phyloP scores from a whole-genome alignment of 768 basidiomycete genomes.

The Collybia nuda region DNA sequence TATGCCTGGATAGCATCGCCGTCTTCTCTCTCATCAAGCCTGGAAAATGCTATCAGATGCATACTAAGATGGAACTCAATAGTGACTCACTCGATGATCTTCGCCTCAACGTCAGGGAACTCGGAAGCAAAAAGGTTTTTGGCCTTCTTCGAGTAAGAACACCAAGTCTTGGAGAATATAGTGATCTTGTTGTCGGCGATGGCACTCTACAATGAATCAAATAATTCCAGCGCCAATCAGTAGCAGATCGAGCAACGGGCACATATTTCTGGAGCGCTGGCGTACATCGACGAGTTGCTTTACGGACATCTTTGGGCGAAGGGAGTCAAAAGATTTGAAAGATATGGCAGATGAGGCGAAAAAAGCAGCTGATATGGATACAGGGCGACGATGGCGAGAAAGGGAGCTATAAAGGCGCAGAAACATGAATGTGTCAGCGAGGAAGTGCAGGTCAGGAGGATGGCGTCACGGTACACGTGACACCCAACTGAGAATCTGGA shows the following conservation, averaged over 20 bases:
- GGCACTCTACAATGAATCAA: constrained; percentile 29
- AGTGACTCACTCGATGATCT: constrained; percentile 46
- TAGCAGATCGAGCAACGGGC: background rate
- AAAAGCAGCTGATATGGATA: constrained; percentile 17
- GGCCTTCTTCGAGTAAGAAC: constrained; percentile 50
- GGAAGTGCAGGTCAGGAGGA: constrained; percentile 5
- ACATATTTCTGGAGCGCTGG: background rate
- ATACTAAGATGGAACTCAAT: background rate
- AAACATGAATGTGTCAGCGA: constrained; percentile 13
- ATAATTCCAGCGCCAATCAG: background rate
- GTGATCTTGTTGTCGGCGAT: constrained; percentile 51
- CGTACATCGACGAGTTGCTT: constrained; percentile 46
- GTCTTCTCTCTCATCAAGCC: constrained; percentile 61
- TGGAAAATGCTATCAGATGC: constrained; percentile 17
- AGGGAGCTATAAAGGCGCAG: constrained; percentile 17
- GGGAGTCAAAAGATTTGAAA: too few species aligned
- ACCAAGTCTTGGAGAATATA: constrained; percentile 62
- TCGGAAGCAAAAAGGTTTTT: constrained; percentile 44
- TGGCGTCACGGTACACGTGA: constrained; percentile 15
- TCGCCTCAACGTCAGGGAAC: constrained; percentile 35
- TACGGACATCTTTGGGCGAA: constrained; percentile 31
- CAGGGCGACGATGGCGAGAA: constrained; percentile 9
- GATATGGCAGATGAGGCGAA: constrained; percentile 28
- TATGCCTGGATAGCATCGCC: constrained; percentile 67
- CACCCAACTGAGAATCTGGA: background rate